Evolutionary conservation across 2,329 filamentous ascomycete genomes (phyloP), one percentile per base, ranked within the genome.

Genomic region (Colletotrichum noveboracense): DNA sequence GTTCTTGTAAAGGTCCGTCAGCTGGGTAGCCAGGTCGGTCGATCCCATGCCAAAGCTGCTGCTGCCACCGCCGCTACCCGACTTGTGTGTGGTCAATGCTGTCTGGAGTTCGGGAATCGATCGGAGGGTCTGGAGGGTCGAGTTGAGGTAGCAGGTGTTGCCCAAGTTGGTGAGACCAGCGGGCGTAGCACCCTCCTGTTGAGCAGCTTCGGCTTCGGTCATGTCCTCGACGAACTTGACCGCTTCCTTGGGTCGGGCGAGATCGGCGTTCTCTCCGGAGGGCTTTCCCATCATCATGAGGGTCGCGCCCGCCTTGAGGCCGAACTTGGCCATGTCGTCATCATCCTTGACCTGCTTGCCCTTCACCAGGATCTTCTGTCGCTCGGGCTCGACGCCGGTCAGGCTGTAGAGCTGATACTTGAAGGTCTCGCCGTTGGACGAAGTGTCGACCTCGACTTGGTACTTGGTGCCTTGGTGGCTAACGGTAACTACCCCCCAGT

Each of bases 81-180:
- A 76, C 75, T 85, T 83, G 79, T 89, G 97, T 64, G 89, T 92
- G 76, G 88, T 82, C 61, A 99, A 89, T 79, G 95, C 92, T 43
- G 95, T 89, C 82, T 98, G 95, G 43, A 99, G 91, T 86, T 99
- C 97, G 10, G 97, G 97, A 75, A 99, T 95, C 69, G 94, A 91
- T 77, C 95, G 93, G 78, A 99, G 88, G 6, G 95, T 94, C 85
- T 99, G 97, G n/a, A 99, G 89, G 0, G 96, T 98, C 66, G 97
- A 97, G 89, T 99, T 99, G 81, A 98, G 93, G 84, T 99, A 99
- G 88, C 97, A 99, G 6, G 97, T 99, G 85, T 99, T 99, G 80
- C 97, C 97, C 76, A 98, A 88, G 82, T 99, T 99, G 83, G 94
- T 91, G 77, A 99, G 88, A 62, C 97, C 97, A 72, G 96, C 94